Conservation (phyloP, 1,284 basidiomycete genomes). For the Gastroboletus turbinatus region DNA sequence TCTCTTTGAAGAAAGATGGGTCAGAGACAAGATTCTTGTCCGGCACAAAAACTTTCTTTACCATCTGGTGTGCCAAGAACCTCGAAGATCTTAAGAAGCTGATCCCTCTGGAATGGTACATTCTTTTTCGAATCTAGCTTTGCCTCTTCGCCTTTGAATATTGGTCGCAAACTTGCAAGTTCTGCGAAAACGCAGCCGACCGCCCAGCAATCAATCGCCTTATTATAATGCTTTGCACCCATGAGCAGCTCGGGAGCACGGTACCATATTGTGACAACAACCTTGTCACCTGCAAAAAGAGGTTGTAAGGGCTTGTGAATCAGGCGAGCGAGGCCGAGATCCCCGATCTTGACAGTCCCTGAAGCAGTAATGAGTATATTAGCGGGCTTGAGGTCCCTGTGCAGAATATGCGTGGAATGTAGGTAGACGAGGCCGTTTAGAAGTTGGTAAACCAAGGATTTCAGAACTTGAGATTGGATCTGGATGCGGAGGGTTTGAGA, state of each 20-base stretch:
- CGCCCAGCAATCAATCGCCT: slow-evolving; percentile 94
- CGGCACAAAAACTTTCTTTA: slow-evolving; percentile 34
- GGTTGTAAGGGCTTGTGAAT: slow-evolving; percentile 85
- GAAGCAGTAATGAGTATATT: slow-evolving; percentile 93
- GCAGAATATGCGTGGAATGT: slow-evolving; percentile 92
- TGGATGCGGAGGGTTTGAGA: slow-evolving; percentile 81
- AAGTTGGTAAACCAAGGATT: slow-evolving; percentile 94
- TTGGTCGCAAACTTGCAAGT: slow-evolving; percentile 87
- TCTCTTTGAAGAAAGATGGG: slow-evolving; percentile 44
- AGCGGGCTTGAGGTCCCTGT: slow-evolving; percentile 97
- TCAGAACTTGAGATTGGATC: slow-evolving; percentile 80
- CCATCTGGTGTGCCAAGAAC: slow-evolving; percentile 89
- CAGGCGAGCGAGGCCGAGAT: slow-evolving; percentile 91
- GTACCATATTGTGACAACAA: slow-evolving; percentile 99
- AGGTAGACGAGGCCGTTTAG: slow-evolving; percentile 93
- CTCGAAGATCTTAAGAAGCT: slow-evolving; percentile 93
- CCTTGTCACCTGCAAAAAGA: slow-evolving; percentile 89
- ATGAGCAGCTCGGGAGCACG: slow-evolving; percentile 93
- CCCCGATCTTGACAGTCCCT: slow-evolving; percentile 97
- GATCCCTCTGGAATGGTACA: slow-evolving; percentile 93
- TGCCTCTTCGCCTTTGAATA: slow-evolving; percentile 99
- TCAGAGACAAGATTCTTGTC: background rate
- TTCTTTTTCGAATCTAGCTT: slow-evolving; percentile 93
- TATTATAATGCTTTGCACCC: slow-evolving; percentile 96
- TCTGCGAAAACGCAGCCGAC: slow-evolving; percentile 98